Conservation (phyloP, 2,329 filamentous ascomycete species). For the Dothistroma pini region DNA sequence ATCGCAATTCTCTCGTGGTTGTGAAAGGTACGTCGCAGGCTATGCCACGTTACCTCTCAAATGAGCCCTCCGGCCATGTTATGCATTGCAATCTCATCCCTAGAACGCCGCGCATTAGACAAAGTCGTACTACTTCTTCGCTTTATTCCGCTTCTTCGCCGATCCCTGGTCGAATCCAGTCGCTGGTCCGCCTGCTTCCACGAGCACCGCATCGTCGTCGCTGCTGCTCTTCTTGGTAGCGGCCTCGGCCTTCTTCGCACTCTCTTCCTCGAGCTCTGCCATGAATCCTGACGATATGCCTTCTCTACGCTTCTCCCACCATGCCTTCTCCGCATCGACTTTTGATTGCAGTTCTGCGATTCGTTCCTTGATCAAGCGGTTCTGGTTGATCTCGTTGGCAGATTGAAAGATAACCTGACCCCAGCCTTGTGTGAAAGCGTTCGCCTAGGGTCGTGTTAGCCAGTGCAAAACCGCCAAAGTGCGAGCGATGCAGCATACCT, state of each 20-base stretch:
- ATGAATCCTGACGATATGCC: slow-evolving; percentile 73
- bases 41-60: background rate
- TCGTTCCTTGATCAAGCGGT: slow-evolving; percentile 69
- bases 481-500: slow-evolving; percentile 56
- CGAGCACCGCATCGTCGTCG: slow-evolving; percentile 73
- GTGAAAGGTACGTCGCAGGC: background rate
- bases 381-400: slow-evolving; percentile 91
- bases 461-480: background rate
- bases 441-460: slow-evolving; percentile 60
- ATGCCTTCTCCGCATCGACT: slow-evolving; percentile 70
- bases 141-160: slow-evolving; percentile 56
- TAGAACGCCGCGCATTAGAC: background rate
- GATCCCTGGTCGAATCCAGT: slow-evolving; percentile 38
- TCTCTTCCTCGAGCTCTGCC: slow-evolving; percentile 69
- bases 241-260: slow-evolving; percentile 21
- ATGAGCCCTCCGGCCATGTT: background rate
- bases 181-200: slow-evolving; percentile 58
- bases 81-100: background rate
- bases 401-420: slow-evolving; percentile 95
- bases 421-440: slow-evolving; percentile 84
- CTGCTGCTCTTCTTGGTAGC: slow-evolving; percentile 40
- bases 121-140: slow-evolving; percentile 47
- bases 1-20: background rate
- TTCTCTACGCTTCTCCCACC: slow-evolving; percentile 84
- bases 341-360: slow-evolving; percentile 72